A percentile compares a stretch with the other conserved stretches of the same genome.
phyloP scores from a whole-genome alignment of 2,329 filamentous ascomycete species.

The Polytolypa hystricis region DNA sequence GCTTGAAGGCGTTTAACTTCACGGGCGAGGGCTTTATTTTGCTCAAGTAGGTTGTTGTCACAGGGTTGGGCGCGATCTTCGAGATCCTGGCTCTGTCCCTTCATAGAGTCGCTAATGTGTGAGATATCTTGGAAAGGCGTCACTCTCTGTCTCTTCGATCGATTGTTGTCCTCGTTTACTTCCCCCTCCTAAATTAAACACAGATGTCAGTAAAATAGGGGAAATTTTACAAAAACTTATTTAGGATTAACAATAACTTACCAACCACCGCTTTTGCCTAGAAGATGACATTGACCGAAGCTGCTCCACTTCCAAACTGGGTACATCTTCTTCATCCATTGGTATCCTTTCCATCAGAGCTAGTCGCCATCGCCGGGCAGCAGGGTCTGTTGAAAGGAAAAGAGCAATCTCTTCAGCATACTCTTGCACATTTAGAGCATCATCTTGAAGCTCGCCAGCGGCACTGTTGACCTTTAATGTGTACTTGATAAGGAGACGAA shows the following conservation, averaged over 20 bases:
- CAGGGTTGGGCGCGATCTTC: conserved; percentile 19
- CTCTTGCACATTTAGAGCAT: conserved; percentile 30
- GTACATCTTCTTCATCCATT: conserved; percentile 18
- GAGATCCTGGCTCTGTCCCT: conserved; percentile 11
- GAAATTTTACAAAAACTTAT: too few relatives aligned
- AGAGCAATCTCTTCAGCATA: conserved; percentile 28
- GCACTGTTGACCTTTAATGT: conserved; percentile 22
- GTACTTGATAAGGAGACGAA: conserved; percentile 26
- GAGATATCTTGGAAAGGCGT: conserved; percentile 25
- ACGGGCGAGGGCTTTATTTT: conserved; percentile 20
- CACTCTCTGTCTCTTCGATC: conserved; percentile 29
- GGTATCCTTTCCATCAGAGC: conserved; percentile 27
- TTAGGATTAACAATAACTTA: conserved; percentile 7
- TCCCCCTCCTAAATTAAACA: conserved; percentile 18
- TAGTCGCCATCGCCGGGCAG: conserved; percentile 28
- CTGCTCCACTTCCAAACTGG: conserved; percentile 7
- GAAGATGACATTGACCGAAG: conserved; percentile 17
- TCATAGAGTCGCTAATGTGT: conserved; percentile 26
- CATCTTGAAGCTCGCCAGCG: conserved; percentile 32
- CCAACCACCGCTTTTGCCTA: conserved; percentile 18
- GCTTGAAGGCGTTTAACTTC: conserved; percentile 23
- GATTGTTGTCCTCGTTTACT: conserved; percentile 16
- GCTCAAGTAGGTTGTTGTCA: conserved; percentile 21
- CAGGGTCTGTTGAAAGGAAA: conserved; percentile 25
- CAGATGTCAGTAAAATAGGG: not conserved